Percentiles rank a stretch among this genome's conserved stretches.
Conservation (phyloP, 345 rosid species). For the Cardamine occulta region DNA sequence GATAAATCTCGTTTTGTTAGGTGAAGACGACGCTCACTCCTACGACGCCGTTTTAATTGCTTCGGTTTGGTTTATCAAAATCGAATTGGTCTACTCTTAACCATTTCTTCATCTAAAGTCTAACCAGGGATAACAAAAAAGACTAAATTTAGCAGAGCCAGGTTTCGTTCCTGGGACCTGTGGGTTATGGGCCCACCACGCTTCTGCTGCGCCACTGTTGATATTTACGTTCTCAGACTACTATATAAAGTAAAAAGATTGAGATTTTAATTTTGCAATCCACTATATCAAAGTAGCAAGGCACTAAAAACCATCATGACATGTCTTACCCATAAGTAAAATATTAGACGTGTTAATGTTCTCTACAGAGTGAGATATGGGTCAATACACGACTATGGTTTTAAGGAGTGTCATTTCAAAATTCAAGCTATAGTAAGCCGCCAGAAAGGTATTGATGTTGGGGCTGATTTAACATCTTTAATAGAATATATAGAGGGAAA, state of each 20-base stretch:
- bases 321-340: too few relatives aligned
- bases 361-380: too few relatives aligned
- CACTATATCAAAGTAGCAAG: too few relatives aligned
- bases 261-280: neutral
- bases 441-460: too few relatives aligned
- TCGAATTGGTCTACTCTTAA: neutral
- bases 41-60: constrained; percentile 28
- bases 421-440: too few relatives aligned
- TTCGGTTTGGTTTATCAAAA: neutral
- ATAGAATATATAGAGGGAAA: too few relatives aligned
- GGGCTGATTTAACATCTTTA: too few relatives aligned
- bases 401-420: too few relatives aligned
- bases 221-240: fast-evolving
- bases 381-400: too few relatives aligned
- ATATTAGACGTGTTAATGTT: too few relatives aligned
- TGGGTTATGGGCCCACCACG: constrained; percentile 69
- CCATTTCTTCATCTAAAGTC: neutral
- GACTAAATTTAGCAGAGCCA: constrained; percentile 43
- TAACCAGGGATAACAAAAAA: too few relatives aligned
- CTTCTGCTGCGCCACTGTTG: constrained; percentile 68
- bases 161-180: constrained; percentile 82
- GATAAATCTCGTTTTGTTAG: constrained; percentile 31
- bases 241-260: neutral
- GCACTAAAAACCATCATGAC: neutral
- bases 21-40: constrained; percentile 39